These are phyloP conservation scores for Diplotaxis tenuifolia DNA, from an alignment of 345 rosid genomes.

Conservation along the genomic window DNA sequence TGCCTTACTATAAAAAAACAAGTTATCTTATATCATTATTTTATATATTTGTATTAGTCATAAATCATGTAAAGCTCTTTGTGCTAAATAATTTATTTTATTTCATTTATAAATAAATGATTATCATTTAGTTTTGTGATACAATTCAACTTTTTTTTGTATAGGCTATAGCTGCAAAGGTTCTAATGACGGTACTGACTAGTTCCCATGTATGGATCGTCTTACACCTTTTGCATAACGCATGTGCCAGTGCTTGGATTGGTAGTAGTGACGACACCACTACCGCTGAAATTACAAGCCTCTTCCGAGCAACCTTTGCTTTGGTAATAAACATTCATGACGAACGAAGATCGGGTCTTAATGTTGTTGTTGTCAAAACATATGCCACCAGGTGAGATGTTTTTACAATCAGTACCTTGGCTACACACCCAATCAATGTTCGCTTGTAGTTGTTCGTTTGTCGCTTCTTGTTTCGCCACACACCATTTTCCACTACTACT, in stretches of 20 bases:
- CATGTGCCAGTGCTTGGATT: slow-evolving; percentile 38
- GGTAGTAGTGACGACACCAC: slow-evolving; percentile 48
- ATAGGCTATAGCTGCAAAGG: not conserved
- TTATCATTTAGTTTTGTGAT: not conserved
- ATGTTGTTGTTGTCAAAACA: slow-evolving; percentile 56
- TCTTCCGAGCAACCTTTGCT: slow-evolving; percentile 49
- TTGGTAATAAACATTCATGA: slow-evolving; percentile 74
- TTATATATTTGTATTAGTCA: too few relatives aligned
- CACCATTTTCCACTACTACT: slow-evolving; percentile 51
- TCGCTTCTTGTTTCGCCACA: slow-evolving; percentile 51
- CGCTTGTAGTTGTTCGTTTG: slow-evolving; percentile 46
- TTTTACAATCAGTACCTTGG: slow-evolving; percentile 71
- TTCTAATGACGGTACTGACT: not conserved
- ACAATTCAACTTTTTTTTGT: not conserved
- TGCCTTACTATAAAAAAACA: too few relatives aligned
- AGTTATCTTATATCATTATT: too few relatives aligned
- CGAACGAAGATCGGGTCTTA: slow-evolving; percentile 63
- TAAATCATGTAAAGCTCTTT: too few relatives aligned
- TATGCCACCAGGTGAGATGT: slow-evolving; percentile 59
- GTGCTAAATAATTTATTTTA: not conserved
- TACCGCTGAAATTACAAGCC: slow-evolving; percentile 66
- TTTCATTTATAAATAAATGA: not conserved
- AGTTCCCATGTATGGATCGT: not conserved
- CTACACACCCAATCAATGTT: slow-evolving; percentile 71
- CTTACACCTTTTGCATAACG: not conserved